Conservation (phyloP, 306 rosid species). For the Lathyrus tuberosus region DNA sequence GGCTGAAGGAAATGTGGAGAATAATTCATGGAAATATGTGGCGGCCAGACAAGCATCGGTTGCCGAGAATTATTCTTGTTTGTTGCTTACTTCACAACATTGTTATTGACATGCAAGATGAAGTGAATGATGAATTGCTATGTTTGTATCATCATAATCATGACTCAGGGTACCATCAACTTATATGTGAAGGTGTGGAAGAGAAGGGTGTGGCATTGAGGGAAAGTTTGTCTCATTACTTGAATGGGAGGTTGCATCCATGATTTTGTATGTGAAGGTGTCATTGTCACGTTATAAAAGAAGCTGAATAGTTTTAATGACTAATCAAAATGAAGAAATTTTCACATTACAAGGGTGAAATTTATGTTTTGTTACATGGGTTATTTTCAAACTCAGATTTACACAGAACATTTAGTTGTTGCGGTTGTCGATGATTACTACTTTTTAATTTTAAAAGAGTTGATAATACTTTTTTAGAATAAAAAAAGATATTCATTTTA, state of each 20-base stretch:
- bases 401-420: no score
- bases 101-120: conserved; percentile 70
- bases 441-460: no score
- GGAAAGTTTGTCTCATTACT: conserved; percentile 62
- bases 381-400: not conserved
- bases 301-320: no score
- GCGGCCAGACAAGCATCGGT: conserved; percentile 89
- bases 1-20: conserved; percentile 88
- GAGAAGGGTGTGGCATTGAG: conserved; percentile 64
- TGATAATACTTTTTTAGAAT: no score
- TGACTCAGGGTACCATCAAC: conserved; percentile 71
- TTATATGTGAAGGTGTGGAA: conserved; percentile 62
- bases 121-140: conserved; percentile 48
- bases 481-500: no score
- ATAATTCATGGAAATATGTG: conserved; percentile 92
- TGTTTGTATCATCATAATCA: conserved; percentile 62
- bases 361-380: no score
- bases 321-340: no score
- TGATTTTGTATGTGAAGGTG: conserved; percentile 20
- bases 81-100: conserved; percentile 95
- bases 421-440: no score
- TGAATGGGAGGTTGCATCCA: conserved; percentile 52
- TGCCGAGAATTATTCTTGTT: conserved; percentile 88
- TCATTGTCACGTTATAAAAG: no score
- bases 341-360: no score